Evolutionary conservation across 2,329 filamentous ascomycete species (phyloP).

Genomic region (Aspergillus uvarum): DNA sequence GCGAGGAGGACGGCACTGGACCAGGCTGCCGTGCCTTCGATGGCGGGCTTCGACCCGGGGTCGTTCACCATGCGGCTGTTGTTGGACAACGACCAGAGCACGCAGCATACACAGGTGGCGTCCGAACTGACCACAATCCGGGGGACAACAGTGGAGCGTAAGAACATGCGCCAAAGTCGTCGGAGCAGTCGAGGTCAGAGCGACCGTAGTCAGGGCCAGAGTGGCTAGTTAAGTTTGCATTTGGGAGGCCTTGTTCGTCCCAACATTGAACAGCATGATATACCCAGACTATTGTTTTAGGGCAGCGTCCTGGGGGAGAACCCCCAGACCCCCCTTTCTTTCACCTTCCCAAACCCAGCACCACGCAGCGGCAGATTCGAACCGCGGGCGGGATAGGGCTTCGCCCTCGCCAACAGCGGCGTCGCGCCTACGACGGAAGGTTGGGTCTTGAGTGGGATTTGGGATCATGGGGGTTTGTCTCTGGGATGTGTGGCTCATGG

Average conservation of each 20-base stretch:
- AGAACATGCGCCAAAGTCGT: not conserved
- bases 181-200: not conserved
- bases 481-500: too few species aligned
- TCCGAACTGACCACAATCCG: not conserved
- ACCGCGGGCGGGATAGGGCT: too few species aligned
- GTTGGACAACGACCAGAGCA: conserved; percentile 4
- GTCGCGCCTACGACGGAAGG: too few species aligned
- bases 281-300: not conserved
- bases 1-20: not conserved
- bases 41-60: conserved; percentile 10
- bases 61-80: conserved; percentile 10
- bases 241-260: not conserved
- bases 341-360: too few species aligned
- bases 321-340: too few species aligned
- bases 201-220: too few species aligned
- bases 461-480: too few species aligned
- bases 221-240: not conserved
- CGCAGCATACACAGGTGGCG: conserved; percentile 3
- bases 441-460: too few species aligned
- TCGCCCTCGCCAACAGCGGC: too few species aligned
- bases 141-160: not conserved
- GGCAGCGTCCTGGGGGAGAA: too few species aligned
- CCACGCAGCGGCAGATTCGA: too few species aligned
- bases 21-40: not conserved
- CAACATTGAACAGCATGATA: not conserved